A percentile compares a stretch with the other conserved stretches of the same genome.
Evolutionary conservation across 306 rosid genomes (phyloP).

Genomic region (Trifolium dubium): DNA sequence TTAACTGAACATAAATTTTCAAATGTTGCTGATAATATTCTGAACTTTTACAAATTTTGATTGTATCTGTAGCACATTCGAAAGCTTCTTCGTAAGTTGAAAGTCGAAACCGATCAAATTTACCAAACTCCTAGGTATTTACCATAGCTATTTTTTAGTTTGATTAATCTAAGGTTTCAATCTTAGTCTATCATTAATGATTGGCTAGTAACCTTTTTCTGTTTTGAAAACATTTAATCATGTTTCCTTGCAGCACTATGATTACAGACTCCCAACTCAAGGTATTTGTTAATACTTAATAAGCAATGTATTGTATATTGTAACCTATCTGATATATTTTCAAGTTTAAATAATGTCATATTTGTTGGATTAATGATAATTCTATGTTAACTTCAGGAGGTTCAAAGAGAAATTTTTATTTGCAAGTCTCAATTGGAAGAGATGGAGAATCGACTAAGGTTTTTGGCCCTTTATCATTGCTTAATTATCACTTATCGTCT

Average conservation of each 20-base stretch:
- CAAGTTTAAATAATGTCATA: conserved; percentile 18
- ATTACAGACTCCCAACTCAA: conserved; percentile 50
- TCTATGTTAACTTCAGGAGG: conserved; percentile 45
- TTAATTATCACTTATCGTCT: not conserved
- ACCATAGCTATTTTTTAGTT: not conserved
- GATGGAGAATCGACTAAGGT: conserved; percentile 60
- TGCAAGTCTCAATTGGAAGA: conserved; percentile 56
- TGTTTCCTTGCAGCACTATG: conserved; percentile 47
- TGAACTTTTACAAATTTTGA: conserved; percentile 15
- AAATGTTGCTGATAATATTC: conserved; percentile 4
- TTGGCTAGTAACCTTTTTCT: not conserved
- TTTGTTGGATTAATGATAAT: not conserved
- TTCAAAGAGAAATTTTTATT: conserved; percentile 51
- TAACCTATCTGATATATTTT: not conserved
- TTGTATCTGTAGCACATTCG: conserved; percentile 48
- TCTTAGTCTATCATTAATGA: not conserved
- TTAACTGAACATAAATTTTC: not conserved
- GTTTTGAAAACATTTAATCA: not conserved
- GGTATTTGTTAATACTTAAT: too few species aligned
- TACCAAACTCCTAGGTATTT: conserved; percentile 52
- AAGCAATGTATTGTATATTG: too few species aligned
- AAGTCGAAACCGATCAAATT: conserved; percentile 47
- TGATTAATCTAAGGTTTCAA: conserved; percentile 7
- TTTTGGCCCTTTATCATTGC: not conserved
- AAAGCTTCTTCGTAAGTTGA: conserved; percentile 47